A percentile compares a stretch with the other conserved stretches of the same genome.
These are phyloP conservation scores for Stagonosporopsis vannaccii DNA, from an alignment of 2,329 filamentous ascomycete genomes.

Conservation along the genomic window DNA sequence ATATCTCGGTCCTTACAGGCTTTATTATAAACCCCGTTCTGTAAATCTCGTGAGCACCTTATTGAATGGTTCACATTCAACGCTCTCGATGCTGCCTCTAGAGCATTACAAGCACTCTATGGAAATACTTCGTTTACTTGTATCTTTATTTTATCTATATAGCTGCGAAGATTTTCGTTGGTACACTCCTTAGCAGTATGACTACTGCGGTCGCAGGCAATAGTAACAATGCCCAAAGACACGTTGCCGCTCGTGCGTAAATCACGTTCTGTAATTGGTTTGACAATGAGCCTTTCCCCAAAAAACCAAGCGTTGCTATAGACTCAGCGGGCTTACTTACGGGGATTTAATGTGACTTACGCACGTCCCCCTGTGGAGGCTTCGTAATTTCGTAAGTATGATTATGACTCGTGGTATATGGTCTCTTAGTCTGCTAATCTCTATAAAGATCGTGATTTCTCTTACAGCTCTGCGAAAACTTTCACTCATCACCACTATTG, in stretches of 20 bases:
- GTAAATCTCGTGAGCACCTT: neutral
- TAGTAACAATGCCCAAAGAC: conserved; percentile 6
- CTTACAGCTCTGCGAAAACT: conserved; percentile 2
- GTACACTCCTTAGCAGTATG: conserved; percentile 6
- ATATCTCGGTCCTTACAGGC: conserved; percentile 2
- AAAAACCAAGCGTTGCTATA: conserved; percentile 2
- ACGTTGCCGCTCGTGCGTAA: conserved; percentile 1
- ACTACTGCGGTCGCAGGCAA: conserved; percentile 5
- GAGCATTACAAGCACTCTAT: neutral
- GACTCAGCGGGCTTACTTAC: conserved; percentile 7
- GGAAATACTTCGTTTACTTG: conserved; percentile 1
- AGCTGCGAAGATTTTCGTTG: conserved; percentile 2
- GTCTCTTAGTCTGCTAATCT: conserved; percentile 6
- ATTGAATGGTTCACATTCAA: conserved; percentile 1
- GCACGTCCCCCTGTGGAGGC: conserved; percentile 8
- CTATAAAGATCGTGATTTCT: conserved; percentile 7
- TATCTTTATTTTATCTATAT: conserved; percentile 1
- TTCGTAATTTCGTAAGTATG: conserved; percentile 6
- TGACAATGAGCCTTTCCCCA: conserved; percentile 3
- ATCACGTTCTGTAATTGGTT: conserved; percentile 2
- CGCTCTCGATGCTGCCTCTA: conserved; percentile 6
- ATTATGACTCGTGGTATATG: conserved; percentile 3
- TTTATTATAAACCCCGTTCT: conserved; percentile 1
- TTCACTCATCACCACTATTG: conserved; percentile 1
- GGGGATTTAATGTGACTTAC: conserved; percentile 8